These are phyloP conservation scores for Fusarium mangiferae DNA, from an alignment of 2,329 filamentous ascomycete species.

Conservation along the genomic window DNA sequence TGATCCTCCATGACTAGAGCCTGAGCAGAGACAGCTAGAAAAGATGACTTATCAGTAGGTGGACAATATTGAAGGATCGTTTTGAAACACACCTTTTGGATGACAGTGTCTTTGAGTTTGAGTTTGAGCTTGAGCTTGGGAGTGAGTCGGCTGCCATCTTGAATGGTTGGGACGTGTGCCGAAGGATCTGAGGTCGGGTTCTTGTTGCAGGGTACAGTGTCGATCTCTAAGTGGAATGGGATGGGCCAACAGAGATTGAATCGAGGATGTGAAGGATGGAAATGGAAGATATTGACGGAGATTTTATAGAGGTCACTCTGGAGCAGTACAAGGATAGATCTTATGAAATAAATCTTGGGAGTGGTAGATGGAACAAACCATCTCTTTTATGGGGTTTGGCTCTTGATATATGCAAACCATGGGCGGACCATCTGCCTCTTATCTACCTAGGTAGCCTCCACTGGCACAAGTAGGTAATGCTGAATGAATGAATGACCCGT, in stretches of 20 bases:
- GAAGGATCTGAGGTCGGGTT: not conserved
- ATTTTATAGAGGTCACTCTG: not conserved
- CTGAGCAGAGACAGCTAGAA: not conserved
- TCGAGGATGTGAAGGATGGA: not conserved
- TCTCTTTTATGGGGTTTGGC: not conserved
- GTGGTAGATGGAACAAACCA: not conserved
- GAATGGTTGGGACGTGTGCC: not conserved
- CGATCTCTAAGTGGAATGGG: not conserved
- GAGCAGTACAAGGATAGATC: not conserved
- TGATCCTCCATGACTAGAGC: not conserved
- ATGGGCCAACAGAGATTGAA: not conserved
- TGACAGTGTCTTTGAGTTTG: not conserved
- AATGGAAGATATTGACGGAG: not conserved
- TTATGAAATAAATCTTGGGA: not conserved
- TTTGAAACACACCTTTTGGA: not conserved
- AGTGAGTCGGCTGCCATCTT: not conserved
- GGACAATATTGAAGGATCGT: not conserved
- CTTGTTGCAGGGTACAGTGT: not conserved
- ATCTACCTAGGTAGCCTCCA: not conserved
- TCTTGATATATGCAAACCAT: not conserved
- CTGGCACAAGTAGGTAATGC: not conserved
- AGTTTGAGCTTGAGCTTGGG: not conserved
- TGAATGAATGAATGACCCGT: not conserved
- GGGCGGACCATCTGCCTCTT: constrained; percentile 3
- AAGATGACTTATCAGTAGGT: not conserved